Evolutionary conservation across 768 basidiomycete genomes (phyloP).

Genomic region (Termitomyces sp.): DNA sequence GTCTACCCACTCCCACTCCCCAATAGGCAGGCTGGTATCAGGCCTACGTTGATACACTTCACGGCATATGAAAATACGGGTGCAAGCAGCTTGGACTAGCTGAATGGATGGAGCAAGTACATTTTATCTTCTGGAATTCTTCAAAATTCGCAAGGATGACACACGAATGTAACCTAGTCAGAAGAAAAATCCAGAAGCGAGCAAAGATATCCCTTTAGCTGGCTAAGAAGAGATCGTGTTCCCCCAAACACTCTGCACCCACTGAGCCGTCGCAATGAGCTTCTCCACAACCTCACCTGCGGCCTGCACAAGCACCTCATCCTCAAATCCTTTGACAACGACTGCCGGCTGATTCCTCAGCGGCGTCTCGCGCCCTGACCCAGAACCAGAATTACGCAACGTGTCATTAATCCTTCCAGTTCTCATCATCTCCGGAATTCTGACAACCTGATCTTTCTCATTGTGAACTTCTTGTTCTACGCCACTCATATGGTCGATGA

Average conservation of each 20-base stretch:
- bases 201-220: not conserved
- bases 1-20: not conserved
- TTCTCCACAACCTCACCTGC: constrained; percentile 40
- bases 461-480: no score
- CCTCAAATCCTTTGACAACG: constrained; percentile 66
- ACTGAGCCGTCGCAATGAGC: constrained; percentile 42
- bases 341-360: constrained; percentile 2
- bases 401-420: constrained; percentile 27
- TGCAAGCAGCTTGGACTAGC: no score
- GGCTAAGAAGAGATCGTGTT: constrained; percentile 25
- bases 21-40: not conserved
- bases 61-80: no score
- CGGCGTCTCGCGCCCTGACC: not conserved
- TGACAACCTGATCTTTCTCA: not conserved
- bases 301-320: constrained; percentile 48
- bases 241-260: constrained; percentile 58
- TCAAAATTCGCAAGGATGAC: not conserved
- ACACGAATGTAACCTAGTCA: not conserved
- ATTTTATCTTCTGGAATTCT: not conserved
- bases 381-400: constrained; percentile 4
- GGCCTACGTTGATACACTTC: not conserved
- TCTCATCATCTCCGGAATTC: constrained; percentile 33
- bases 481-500: constrained; percentile 4
- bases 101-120: not conserved
- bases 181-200: not conserved